phyloP scores from a whole-genome alignment of 1,284 basidiomycete genomes.

The Irpex sp. region DNA sequence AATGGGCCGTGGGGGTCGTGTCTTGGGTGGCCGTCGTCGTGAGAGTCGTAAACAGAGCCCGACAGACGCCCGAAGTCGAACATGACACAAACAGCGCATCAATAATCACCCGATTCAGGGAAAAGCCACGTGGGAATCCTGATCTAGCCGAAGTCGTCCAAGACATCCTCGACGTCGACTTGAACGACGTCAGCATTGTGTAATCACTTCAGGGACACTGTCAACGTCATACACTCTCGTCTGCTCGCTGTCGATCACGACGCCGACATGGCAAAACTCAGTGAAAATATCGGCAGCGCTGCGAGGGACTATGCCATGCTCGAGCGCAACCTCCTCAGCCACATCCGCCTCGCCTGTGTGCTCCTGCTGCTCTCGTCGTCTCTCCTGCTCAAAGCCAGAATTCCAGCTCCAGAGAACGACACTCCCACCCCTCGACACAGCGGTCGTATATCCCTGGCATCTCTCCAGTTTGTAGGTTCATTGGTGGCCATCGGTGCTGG shows the following conservation, averaged over 20 bases:
- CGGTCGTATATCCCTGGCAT: conserved; percentile 25
- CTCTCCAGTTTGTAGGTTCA: conserved; percentile 37
- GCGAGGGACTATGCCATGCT: conserved; percentile 74
- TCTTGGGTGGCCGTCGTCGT: background rate
- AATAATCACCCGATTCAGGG: no score
- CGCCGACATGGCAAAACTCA: conserved; percentile 21
- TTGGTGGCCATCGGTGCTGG: conserved; percentile 54
- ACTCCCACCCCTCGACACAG: background rate
- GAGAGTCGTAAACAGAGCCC: conserved; percentile 1
- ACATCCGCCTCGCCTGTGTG: conserved; percentile 62
- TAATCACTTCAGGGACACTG: background rate
- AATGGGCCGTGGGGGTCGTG: background rate
- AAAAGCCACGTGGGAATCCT: no score
- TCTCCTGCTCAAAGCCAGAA: conserved; percentile 53
- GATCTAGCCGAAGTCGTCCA: no score
- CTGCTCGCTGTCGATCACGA: background rate
- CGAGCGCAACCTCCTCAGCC: conserved; percentile 66
- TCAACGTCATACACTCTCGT: background rate
- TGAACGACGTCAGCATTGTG: background rate
- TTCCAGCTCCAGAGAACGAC: conserved; percentile 35
- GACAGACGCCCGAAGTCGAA: conserved; percentile 28
- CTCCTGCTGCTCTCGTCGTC: conserved; percentile 61
- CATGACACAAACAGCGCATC: conserved; percentile 36
- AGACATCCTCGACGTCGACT: background rate
- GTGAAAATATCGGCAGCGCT: conserved; percentile 39